These are phyloP conservation scores for Trichoderma erinaceum DNA, from an alignment of 495 filamentous ascomycete genomes.

Conservation along the genomic window DNA sequence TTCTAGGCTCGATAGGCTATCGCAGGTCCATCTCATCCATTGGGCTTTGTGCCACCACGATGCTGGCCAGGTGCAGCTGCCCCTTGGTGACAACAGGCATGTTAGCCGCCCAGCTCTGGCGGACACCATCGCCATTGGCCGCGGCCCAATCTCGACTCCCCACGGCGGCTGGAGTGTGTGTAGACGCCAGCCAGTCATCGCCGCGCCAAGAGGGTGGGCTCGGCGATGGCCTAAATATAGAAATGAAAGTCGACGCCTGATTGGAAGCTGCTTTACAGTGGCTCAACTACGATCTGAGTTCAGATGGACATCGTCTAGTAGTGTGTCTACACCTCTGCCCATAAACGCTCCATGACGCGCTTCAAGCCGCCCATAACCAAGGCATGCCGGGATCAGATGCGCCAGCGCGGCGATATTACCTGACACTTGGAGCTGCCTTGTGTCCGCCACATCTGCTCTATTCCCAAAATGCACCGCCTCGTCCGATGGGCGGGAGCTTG, in stretches of 20 bases:
- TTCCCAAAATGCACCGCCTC: not conserved
- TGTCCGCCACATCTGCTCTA: not conserved
- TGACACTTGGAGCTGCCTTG: not conserved
- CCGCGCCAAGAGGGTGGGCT: not conserved
- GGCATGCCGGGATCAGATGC: not conserved
- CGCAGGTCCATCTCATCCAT: not conserved
- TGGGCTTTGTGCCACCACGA: not conserved
- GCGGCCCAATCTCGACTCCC: not conserved
- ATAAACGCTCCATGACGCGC: not conserved
- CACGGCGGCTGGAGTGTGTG: not conserved
- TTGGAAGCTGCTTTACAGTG: not conserved
- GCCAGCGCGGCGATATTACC: not conserved
- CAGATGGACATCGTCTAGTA: not conserved
- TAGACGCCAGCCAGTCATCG: conserved; percentile 11
- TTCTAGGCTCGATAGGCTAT: not conserved
- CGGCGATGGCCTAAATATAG: not conserved
- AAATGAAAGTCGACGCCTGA: not conserved
- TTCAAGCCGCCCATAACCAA: not conserved
- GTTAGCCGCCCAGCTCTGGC: conserved; percentile 8
- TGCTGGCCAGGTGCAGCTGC: not conserved
- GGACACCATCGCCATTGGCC: not conserved
- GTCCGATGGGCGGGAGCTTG: not conserved
- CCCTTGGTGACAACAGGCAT: conserved; percentile 1
- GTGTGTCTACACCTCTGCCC: not conserved
- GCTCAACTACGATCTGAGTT: not conserved